Evolutionary conservation across 441 rosid species (phyloP), one percentile per base, ranked within the genome.

Genomic region (Brassica hybrid): DNA sequence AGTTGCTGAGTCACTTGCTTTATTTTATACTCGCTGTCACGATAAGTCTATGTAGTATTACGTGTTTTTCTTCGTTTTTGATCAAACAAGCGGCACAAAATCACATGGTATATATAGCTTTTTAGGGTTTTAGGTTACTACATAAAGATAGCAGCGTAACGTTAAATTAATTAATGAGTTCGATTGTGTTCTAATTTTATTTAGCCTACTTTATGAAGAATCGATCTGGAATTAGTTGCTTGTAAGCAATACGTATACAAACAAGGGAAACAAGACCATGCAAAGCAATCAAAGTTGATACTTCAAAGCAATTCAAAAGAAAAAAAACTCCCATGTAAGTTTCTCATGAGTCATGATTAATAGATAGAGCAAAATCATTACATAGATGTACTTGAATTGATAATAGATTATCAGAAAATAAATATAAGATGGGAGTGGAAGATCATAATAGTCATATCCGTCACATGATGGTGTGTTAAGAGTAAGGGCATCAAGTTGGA

Each of bases 101-200:
- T 48, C 17, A 14, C 18, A 50, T 14, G 56, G 54, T 13, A 48
- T n/a, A n/a, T 50, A 50, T 14, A n/a, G n/a, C 17, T 50, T 14
- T 14, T 50, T 50, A 50, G 57, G 57, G 57, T 50, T 50, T 48
- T 48, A 48, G 56, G 18, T 48, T 48, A 48, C 56, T 48, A 48
- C 56, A 6, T n/a, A 48, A 48, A n/a, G 56, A 6, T 48, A 48
- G 56, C 56, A 48, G 56, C 56, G 56, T n/a, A n/a, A n/a, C 56
- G 56, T n/a, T n/a, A n/a, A n/a, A n/a, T 48, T 48, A n/a, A 48
- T n/a, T 48, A n/a, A 50, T n/a, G 56, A 50, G 56, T 50, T n/a
- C 2, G 1, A 14, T 16, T 16, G 58, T 52, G 2, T 52, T 16
- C 58, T 16, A 52, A 16, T 52, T 27, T 7, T 52, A 7, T 2